phyloP scores from a whole-genome alignment of 2,329 filamentous ascomycete genomes.

The Hypoxylon sp. region DNA sequence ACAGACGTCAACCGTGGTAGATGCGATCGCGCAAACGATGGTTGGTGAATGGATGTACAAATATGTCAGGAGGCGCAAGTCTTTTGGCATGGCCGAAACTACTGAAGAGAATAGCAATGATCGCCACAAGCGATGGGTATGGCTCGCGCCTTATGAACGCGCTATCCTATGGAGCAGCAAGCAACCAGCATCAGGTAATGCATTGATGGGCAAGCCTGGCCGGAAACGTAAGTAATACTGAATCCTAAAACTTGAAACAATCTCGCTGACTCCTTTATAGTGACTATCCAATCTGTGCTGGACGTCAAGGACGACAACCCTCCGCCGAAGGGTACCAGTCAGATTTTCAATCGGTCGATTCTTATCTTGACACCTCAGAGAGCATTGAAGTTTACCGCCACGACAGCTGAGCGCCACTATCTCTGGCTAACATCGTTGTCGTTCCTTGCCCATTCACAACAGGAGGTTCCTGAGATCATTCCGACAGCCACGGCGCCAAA shows the following conservation, averaged over 20 bases:
- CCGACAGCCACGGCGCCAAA: slow-evolving; percentile 60
- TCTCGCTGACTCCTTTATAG: slow-evolving; percentile 65
- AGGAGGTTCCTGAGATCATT: slow-evolving; percentile 82
- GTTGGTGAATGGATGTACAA: slow-evolving; percentile 98
- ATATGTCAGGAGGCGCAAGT: slow-evolving; percentile 88
- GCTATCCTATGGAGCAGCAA: slow-evolving; percentile 99
- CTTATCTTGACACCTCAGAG: slow-evolving; percentile 93
- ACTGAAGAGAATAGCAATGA: slow-evolving; percentile 80
- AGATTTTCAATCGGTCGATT: slow-evolving; percentile 91
- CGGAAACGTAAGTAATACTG: slow-evolving; percentile 82
- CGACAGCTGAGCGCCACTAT: slow-evolving; percentile 87
- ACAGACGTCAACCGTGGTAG: slow-evolving; percentile 86
- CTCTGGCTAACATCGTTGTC: slow-evolving; percentile 95
- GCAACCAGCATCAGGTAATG: slow-evolving; percentile 89
- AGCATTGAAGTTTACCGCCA: slow-evolving; percentile 94
- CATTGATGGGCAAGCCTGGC: slow-evolving; percentile 92
- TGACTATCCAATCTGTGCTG: slow-evolving; percentile 94
- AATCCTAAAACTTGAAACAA: slow-evolving; percentile 42
- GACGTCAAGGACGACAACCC: slow-evolving; percentile 97
- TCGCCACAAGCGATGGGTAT: slow-evolving; percentile 97
- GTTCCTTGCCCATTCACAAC: slow-evolving; percentile 91
- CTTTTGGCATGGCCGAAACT: slow-evolving; percentile 83
- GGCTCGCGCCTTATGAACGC: slow-evolving; percentile 96
- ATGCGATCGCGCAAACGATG: slow-evolving; percentile 98
- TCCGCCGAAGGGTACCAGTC: slow-evolving; percentile 76